Conservation (phyloP, 2,329 filamentous ascomycete genomes). For the Rutstroemia sp. region DNA sequence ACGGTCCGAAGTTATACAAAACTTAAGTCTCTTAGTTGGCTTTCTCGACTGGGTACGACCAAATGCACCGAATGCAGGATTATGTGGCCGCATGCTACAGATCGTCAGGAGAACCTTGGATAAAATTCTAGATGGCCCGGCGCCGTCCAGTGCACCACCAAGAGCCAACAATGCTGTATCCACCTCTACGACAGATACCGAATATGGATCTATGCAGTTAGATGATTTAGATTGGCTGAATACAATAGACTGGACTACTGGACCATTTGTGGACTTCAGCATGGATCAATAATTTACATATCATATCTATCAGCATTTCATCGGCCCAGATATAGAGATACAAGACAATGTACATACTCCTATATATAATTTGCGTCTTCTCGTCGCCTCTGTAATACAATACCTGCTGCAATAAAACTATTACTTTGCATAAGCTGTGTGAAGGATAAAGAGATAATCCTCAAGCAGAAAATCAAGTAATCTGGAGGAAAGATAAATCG, state of each 20-base stretch:
- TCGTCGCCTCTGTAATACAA: no score
- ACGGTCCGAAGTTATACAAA: constrained; percentile 42
- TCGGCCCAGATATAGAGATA: no score
- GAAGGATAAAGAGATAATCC: no score
- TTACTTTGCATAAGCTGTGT: no score
- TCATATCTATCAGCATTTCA: no score
- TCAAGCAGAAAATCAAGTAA: no score
- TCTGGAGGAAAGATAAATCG: no score
- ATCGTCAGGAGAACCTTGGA: constrained; percentile 45
- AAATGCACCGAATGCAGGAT: constrained; percentile 39
- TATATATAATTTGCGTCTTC: no score
- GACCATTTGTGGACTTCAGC: constrained; percentile 23
- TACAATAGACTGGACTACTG: constrained; percentile 25
- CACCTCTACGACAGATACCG: neutral
- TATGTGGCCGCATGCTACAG: constrained; percentile 39
- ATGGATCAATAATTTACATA: neutral
- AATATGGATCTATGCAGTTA: neutral
- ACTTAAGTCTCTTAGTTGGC: constrained; percentile 42
- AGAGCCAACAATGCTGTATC: neutral
- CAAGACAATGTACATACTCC: no score
- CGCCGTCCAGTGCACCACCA: neutral
- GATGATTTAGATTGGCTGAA: constrained; percentile 27
- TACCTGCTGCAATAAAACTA: no score
- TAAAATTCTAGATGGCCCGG: constrained; percentile 32
- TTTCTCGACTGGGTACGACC: constrained; percentile 45